phyloP scores from a whole-genome alignment of 768 basidiomycete genomes.

The Mycena latifolia region DNA sequence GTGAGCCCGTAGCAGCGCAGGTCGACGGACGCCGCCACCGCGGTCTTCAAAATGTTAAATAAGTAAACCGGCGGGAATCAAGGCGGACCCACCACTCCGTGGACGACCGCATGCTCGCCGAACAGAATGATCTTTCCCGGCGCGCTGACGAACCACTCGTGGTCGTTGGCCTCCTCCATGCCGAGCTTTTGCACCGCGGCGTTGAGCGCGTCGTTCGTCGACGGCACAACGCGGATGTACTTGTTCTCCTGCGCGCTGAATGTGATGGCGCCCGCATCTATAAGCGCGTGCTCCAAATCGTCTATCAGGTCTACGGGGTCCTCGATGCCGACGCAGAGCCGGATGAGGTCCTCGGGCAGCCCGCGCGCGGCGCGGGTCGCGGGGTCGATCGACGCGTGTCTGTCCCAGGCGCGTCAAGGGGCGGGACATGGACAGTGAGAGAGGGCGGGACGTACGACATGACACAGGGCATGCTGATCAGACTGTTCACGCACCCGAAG shows the following conservation, averaged over 20 bases:
- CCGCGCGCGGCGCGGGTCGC: constrained; percentile 96
- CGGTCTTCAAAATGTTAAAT: constrained; percentile 67
- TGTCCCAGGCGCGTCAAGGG: constrained; percentile 43
- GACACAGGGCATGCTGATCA: constrained; percentile 99
- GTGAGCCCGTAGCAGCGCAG: constrained; percentile 94
- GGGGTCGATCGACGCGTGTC: constrained; percentile 98
- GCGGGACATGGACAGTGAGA: constrained; percentile 7
- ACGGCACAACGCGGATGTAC: constrained; percentile 58
- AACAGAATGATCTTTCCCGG: constrained; percentile 99
- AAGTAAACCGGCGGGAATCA: constrained; percentile 8
- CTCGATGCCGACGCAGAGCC: constrained; percentile 98
- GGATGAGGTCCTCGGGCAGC: constrained; percentile 97
- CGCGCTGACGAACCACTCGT: constrained; percentile 91
- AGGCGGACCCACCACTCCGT: constrained; percentile 84
- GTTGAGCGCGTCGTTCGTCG: constrained; percentile 51
- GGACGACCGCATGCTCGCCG: constrained; percentile 98
- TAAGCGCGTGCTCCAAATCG: constrained; percentile 92
- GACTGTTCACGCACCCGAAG: constrained; percentile 97
- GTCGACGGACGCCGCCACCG: constrained; percentile 94
- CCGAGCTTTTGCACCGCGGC: constrained; percentile 80
- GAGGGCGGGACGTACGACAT: constrained; percentile 89
- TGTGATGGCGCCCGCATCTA: constrained; percentile 91
- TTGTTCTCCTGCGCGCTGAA: constrained; percentile 65
- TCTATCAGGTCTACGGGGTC: constrained; percentile 93
- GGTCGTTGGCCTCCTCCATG: constrained; percentile 51